phyloP scores from a whole-genome alignment of 2,329 filamentous ascomycete species.

The Diplodia intermedia region DNA sequence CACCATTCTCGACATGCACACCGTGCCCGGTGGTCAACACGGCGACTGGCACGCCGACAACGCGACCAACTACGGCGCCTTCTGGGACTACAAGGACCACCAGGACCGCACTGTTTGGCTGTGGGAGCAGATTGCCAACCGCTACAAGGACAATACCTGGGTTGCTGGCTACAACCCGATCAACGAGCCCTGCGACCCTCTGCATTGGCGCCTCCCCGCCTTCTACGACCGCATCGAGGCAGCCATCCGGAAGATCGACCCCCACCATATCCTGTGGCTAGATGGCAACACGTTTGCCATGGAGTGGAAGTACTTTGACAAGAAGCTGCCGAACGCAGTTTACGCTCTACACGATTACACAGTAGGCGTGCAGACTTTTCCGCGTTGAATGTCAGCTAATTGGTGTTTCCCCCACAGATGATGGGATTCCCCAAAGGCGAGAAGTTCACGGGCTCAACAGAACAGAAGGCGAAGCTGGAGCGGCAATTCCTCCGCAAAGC shows the following conservation, averaged over 20 bases:
- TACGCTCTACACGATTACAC: conserved; percentile 64
- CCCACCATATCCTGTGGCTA: conserved; percentile 56
- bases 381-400: no score
- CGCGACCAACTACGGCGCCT: conserved; percentile 53
- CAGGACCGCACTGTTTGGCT: conserved; percentile 60
- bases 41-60: conserved; percentile 26
- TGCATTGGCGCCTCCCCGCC: conserved; percentile 54
- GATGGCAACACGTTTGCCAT: conserved; percentile 48
- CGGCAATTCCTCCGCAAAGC: conserved; percentile 56
- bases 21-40: conserved; percentile 14
- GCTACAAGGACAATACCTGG: conserved; percentile 49
- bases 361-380: neutral
- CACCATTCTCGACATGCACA: conserved; percentile 54
- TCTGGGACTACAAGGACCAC: conserved; percentile 60
- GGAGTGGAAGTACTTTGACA: conserved; percentile 53
- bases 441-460: conserved; percentile 51
- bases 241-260: conserved; percentile 55
- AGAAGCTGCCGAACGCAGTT: conserved; percentile 51
- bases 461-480: conserved; percentile 55
- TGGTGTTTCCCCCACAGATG: conserved; percentile 35
- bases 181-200: conserved; percentile 59
- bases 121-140: conserved; percentile 56
- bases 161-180: conserved; percentile 61
- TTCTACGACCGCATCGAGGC: conserved; percentile 58
- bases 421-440: conserved; percentile 58